Conservation (phyloP, 1,139 yeast genomes). For the Blastobotrys malaysiensis region DNA sequence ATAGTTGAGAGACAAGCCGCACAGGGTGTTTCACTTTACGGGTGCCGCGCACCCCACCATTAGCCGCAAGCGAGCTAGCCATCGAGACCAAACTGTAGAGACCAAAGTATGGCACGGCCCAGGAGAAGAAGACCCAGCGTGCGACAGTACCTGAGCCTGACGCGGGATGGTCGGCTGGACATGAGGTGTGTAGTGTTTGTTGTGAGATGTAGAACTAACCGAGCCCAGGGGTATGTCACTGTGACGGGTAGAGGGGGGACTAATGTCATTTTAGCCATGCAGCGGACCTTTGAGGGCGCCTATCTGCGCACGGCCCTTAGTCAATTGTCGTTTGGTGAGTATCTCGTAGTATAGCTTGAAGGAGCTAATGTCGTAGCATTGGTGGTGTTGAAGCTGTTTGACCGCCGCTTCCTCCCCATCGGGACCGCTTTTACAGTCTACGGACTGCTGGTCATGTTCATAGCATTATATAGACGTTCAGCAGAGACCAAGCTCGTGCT, state of each 20-base stretch:
- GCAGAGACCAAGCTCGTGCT: slow-evolving; percentile 22
- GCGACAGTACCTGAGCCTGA: slow-evolving; percentile 10
- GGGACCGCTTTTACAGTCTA: slow-evolving; percentile 37
- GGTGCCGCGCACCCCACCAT: not conserved
- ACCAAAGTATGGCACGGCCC: not conserved
- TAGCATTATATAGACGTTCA: slow-evolving; percentile 31
- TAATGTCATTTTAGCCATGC: slow-evolving; percentile 29
- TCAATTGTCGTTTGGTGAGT: slow-evolving; percentile 35
- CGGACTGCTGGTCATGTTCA: slow-evolving; percentile 32
- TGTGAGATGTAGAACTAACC: not conserved
- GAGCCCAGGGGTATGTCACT: not conserved
- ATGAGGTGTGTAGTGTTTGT: slow-evolving; percentile 7
- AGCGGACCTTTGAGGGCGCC: slow-evolving; percentile 41
- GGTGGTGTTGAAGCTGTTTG: slow-evolving; percentile 35
- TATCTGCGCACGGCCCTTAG: slow-evolving; percentile 38
- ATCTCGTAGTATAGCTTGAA: not conserved
- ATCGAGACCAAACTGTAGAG: not conserved
- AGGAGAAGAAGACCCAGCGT: slow-evolving; percentile 9
- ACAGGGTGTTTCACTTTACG: no score
- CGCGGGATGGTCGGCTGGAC: slow-evolving; percentile 10
- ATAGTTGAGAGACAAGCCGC: not conserved
- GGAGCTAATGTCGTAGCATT: slow-evolving; percentile 22
- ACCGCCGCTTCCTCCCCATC: slow-evolving; percentile 36
- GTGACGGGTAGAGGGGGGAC: not conserved
- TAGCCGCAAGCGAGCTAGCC: not conserved